Conservation (phyloP, 2,329 filamentous ascomycete genomes). For the Davidsoniella eucalypti region DNA sequence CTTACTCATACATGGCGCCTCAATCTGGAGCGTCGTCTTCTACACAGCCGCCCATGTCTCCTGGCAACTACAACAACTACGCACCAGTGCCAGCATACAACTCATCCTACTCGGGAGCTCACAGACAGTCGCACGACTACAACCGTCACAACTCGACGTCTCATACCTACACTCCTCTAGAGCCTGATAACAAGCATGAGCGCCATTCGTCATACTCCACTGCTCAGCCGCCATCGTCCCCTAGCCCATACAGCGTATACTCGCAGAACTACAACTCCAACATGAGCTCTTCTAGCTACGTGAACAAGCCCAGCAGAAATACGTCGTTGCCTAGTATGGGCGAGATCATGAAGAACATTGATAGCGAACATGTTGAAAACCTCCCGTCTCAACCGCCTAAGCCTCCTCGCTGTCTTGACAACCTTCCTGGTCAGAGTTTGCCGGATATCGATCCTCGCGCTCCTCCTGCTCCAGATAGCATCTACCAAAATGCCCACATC, state of each 20-base stretch:
- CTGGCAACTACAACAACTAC: conserved; percentile 13
- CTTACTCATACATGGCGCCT: not conserved
- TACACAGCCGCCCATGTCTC: conserved; percentile 21
- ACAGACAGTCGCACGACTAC: conserved; percentile 3
- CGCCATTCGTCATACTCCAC: conserved; percentile 1
- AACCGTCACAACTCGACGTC: conserved; percentile 7
- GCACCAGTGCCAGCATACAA: not conserved
- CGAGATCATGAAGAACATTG: too few species aligned
- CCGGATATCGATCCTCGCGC: conserved; percentile 6
- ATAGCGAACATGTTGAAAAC: too few species aligned
- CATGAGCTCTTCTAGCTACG: not conserved
- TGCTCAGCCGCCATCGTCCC: not conserved
- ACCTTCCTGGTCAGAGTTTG: not conserved
- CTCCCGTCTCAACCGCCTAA: too few species aligned
- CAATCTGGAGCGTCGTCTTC: not conserved
- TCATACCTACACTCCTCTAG: not conserved
- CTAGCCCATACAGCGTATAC: conserved; percentile 2
- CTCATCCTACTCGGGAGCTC: not conserved
- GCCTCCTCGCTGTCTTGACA: too few species aligned
- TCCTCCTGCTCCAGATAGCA: not conserved
- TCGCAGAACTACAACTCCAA: not conserved
- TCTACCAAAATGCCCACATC: not conserved
- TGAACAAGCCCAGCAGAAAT: too few species aligned
- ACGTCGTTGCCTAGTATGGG: too few species aligned
- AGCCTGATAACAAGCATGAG: conserved; percentile 8